Percentiles rank a stretch among this genome's conserved stretches.
These are phyloP conservation scores for Solanum hybrid DNA, from an alignment of 305 asterid genomes.

Conservation along the genomic window DNA sequence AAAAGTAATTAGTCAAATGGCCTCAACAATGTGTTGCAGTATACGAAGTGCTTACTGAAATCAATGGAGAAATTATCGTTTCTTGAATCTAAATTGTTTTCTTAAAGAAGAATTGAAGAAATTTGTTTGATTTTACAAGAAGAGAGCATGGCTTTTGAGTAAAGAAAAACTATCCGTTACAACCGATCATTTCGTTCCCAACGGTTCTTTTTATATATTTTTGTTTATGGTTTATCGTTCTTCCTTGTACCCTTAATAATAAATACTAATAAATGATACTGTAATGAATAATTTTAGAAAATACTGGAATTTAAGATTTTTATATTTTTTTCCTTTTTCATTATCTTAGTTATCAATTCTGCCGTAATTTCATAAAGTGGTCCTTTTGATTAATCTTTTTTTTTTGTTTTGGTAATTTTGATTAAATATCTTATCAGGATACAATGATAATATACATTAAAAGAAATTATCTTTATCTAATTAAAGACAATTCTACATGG, in stretches of 20 bases:
- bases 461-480: background rate
- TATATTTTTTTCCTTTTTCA: background rate
- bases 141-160: constrained; percentile 1
- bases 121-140: background rate
- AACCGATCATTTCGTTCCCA: constrained; percentile 19
- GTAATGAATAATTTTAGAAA: background rate
- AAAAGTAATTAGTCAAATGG: background rate
- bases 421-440: background rate
- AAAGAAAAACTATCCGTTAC: constrained; percentile 59
- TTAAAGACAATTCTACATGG: background rate
- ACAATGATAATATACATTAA: background rate
- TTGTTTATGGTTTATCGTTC: background rate
- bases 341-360: background rate
- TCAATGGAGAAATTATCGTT: background rate
- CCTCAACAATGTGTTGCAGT: background rate
- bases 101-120: constrained; percentile 8
- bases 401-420: background rate
- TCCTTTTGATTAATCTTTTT: background rate
- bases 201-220: constrained; percentile 33
- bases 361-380: background rate
- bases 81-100: constrained; percentile 11
- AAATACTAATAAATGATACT: background rate
- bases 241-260: background rate
- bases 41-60: background rate
- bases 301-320: background rate